Evolutionary conservation across 1,139 yeast species (phyloP), one percentile per base, ranked within the genome.

Genomic region (Pichia sp.): DNA sequence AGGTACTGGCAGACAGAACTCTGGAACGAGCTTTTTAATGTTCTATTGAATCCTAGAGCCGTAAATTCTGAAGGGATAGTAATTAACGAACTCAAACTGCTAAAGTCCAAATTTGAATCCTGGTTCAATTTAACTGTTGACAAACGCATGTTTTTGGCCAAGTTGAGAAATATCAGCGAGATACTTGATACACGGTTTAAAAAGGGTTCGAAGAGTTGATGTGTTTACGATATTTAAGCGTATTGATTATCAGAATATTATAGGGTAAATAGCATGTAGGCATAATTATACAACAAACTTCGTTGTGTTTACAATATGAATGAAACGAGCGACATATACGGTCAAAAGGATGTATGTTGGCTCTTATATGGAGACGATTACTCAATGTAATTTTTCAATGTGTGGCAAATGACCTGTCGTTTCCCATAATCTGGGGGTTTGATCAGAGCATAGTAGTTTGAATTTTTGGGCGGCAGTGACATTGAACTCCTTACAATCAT

Each of bases 1-100:
- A 59, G 94, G 35, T 84, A 83, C 51, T 84, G 96, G 95, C 83
- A 82, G 47, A 64, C 60, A 28, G 76, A 73, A 3, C 45, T 84
- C 5, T 88, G 97, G 97, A 58, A 51, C 6, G 74, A 75, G 3
- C 56, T 87, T 20, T 85, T 87, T 54, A 73, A 74, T 28, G 44
- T 69, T 3, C 58, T 87, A 33, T 61, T 87, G 29, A 86, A 87
- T 48, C 77, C 94, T 4, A 52, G 54, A 3, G 36, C 23, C 7
- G 14, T 19, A 7, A 26, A 29, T 12, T 27, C 33, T 10, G 14
- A 20, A 9, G 46, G 46, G 6, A 43, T 51, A 37, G 60, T 38
- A 2, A 32, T 9, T 12, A 19, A 22, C 1, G 36, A 36, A 8
- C 23, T 51, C 26, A 34, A 34, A 9, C 32, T 21, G 8, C 11